Evolutionary conservation across 2,329 filamentous ascomycete species (phyloP).

Genomic region (Aureobasidium sp.): DNA sequence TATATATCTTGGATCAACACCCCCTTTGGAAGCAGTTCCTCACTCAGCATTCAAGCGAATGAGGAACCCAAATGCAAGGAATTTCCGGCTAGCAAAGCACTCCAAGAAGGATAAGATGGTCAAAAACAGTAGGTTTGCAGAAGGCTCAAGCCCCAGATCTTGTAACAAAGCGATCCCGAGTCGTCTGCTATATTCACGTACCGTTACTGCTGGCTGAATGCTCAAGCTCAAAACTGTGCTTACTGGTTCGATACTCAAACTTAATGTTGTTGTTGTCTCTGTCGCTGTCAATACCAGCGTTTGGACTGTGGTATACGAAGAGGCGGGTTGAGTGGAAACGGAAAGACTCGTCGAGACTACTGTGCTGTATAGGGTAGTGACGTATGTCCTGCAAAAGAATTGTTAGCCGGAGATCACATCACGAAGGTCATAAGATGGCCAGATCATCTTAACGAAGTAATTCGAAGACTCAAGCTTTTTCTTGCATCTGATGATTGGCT

Average conservation of each 20-base stretch:
- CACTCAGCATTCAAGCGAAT: neutral
- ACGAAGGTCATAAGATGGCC: no score
- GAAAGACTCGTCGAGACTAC: neutral
- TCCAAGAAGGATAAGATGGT: neutral
- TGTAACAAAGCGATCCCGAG: no score
- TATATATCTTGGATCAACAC: neutral
- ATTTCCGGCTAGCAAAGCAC: neutral
- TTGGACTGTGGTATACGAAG: neutral
- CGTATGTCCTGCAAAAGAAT: neutral
- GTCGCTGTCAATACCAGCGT: neutral
- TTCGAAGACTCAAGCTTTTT: no score
- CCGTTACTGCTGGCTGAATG: neutral
- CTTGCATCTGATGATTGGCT: no score
- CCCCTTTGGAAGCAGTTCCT: neutral
- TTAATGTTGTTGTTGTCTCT: neutral
- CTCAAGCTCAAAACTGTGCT: no score
- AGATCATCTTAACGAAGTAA: neutral
- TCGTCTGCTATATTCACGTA: neutral
- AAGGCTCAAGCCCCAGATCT: neutral
- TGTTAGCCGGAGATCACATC: neutral
- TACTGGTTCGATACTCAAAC: no score
- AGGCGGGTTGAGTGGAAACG: neutral
- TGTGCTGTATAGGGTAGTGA: neutral
- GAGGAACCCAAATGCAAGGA: neutral
- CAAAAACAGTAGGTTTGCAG: neutral